Evolutionary conservation across 371 early-diverging fungal species (phyloP), one percentile per base, ranked within the genome.

Genomic region (Nematocida ausubeli): DNA sequence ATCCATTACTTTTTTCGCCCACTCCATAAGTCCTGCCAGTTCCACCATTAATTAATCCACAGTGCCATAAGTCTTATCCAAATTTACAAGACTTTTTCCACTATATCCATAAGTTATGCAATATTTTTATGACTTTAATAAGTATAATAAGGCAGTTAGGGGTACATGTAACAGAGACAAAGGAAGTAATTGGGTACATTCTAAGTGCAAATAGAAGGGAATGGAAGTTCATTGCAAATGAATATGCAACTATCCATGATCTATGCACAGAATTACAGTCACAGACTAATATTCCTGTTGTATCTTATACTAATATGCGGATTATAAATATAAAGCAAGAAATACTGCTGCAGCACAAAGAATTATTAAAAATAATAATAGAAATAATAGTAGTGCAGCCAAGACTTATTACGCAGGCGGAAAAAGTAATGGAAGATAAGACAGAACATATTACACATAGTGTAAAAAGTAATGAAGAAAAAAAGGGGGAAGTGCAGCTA

Each of bases 191-290:
- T 19, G 78, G 78, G 26, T 50, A 35, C 9, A 32, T 75, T 16
- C 1, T 51, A 3, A 30, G 66, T 12, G 19, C 16, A 30, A 75
- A 75, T 4, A 26, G 52, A 35, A 65, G 39, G 24, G 78, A 66
- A 40, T 75, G 78, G 78, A 42, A 63, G 58, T 75, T 75, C 39
- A 49, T 16, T 40, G 66, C 78, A 2, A 5, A 22, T 16, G 7
- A 22, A 12, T 19, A 26, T 34, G 68, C 68, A 26, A 67, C 34
- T 9, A 35, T 75, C 22, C 5, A 54, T 6, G 67, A 75, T 55
- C 34, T 75, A 19, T 66, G 65, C 67, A 22, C 0, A 2, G 67
- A 75, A 35, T 35, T 75, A 40, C 12, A 75, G 57, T 12, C 3
- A 24, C 54, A 63, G 49, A 44, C n/a, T 2, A n/a, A 64, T 30